phyloP scores from a whole-genome alignment of 2,329 filamentous ascomycete species.

The Aspergillus melleus region DNA sequence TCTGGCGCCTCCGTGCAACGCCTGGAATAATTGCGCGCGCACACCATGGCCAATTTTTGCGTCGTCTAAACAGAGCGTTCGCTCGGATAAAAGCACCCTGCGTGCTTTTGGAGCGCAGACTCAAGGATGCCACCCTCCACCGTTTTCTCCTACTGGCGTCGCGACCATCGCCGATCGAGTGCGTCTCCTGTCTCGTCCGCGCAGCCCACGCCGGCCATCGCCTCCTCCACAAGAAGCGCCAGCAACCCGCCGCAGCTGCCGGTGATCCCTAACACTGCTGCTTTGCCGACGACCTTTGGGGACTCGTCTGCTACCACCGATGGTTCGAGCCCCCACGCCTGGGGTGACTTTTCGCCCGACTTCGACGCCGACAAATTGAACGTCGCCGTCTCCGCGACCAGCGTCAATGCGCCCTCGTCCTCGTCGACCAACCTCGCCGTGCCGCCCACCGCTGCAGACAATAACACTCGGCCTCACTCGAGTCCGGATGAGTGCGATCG shows the following conservation, averaged over 20 bases:
- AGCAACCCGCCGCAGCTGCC: constrained; percentile 35
- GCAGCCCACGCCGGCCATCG: constrained; percentile 22
- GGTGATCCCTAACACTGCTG: constrained; percentile 30
- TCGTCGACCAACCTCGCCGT: constrained; percentile 31
- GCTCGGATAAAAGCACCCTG: constrained; percentile 16
- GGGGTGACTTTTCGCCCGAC: constrained; percentile 24
- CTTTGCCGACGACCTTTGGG: constrained; percentile 30
- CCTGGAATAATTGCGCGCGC: not conserved
- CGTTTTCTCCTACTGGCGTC: constrained; percentile 43
- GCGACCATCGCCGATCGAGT: constrained; percentile 39
- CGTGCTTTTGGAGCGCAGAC: constrained; percentile 13
- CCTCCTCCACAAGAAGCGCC: constrained; percentile 24
- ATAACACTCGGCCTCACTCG: constrained; percentile 30
- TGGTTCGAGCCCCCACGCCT: constrained; percentile 17
- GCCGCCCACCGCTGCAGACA: constrained; percentile 27
- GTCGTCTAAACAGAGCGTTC: constrained; percentile 15
- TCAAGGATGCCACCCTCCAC: constrained; percentile 37
- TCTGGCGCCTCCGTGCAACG: constrained; percentile 4
- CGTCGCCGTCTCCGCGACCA: constrained; percentile 17
- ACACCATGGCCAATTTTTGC: constrained; percentile 16
- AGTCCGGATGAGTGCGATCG: constrained; percentile 30
- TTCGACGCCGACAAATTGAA: constrained; percentile 26
- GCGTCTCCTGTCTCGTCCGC: constrained; percentile 29
- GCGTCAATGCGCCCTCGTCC: constrained; percentile 25
- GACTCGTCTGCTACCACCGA: constrained; percentile 19